phyloP scores from a whole-genome alignment of 441 rosid species.

The Aleurites moluccanus region DNA sequence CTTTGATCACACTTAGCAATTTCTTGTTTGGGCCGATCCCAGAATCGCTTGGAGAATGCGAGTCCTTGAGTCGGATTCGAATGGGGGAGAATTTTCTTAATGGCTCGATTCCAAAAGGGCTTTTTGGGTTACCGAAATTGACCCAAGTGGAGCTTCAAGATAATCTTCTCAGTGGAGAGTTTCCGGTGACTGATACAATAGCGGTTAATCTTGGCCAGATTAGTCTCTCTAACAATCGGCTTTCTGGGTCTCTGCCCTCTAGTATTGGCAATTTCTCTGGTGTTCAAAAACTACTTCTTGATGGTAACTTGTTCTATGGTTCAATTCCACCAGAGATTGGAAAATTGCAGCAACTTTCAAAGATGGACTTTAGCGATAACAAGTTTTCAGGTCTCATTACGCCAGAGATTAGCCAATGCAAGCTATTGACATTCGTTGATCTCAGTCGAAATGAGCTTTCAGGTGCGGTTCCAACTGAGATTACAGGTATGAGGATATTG shows the following conservation, averaged over 20 bases:
- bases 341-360: constrained; percentile 73
- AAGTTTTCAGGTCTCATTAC: constrained; percentile 65
- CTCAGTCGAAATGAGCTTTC: constrained; percentile 84
- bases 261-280: constrained; percentile 77
- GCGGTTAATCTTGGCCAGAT: constrained; percentile 75
- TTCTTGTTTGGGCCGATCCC: constrained; percentile 87
- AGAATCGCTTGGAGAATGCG: constrained; percentile 64
- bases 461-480: constrained; percentile 80
- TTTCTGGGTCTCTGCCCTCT: constrained; percentile 71
- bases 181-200: constrained; percentile 51
- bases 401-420: constrained; percentile 80
- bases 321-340: constrained; percentile 81
- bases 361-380: constrained; percentile 86
- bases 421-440: constrained; percentile 80
- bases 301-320: constrained; percentile 82
- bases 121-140: constrained; percentile 71
- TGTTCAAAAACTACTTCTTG: constrained; percentile 87
- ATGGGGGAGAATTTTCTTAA: constrained; percentile 89
- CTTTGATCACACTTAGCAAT: constrained; percentile 72
- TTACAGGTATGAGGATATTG: constrained; percentile 79
- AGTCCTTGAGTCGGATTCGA: constrained; percentile 73
- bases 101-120: constrained; percentile 86
- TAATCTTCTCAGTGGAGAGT: constrained; percentile 69
- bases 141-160: constrained; percentile 88
- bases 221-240: constrained; percentile 77